Conservation (phyloP, 495 filamentous ascomycete genomes). For the Trichoderma gamsii region DNA sequence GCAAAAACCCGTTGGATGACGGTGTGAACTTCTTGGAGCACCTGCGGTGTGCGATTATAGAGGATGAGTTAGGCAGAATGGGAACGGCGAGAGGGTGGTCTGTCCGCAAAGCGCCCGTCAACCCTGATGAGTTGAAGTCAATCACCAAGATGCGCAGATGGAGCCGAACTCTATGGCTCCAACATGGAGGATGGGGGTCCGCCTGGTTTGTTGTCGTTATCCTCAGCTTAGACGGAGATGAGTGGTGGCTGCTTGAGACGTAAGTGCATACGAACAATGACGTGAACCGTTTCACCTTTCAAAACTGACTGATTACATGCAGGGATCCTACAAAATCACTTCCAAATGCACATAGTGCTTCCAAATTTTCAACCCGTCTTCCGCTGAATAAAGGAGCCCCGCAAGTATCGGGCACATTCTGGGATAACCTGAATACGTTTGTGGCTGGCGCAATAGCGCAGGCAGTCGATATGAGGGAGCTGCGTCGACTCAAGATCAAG, state of each 20-base stretch:
- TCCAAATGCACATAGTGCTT: not conserved
- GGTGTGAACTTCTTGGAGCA: conserved; percentile 46
- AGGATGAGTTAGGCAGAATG: conserved; percentile 57
- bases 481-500: conserved; percentile 32
- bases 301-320: not conserved
- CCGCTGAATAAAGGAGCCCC: conserved; percentile 32
- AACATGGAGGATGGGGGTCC: conserved; percentile 52
- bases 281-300: not conserved
- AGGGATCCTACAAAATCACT: not conserved
- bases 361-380: conserved; percentile 26
- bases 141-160: conserved; percentile 54
- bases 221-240: conserved; percentile 66
- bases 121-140: conserved; percentile 52
- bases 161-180: conserved; percentile 57
- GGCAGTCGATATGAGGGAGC: conserved; percentile 37
- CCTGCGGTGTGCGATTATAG: conserved; percentile 51
- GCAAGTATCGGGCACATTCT: conserved; percentile 33
- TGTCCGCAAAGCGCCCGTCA: conserved; percentile 45
- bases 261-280: conserved; percentile 27
- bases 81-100: conserved; percentile 59
- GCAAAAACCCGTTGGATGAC: conserved; percentile 49
- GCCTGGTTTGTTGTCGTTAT: conserved; percentile 65
- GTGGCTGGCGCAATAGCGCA: conserved; percentile 38
- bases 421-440: conserved; percentile 35
- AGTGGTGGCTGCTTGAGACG: conserved; percentile 68